Conservation (phyloP, 148 eudicot species). For the Rhododendron henanense region DNA sequence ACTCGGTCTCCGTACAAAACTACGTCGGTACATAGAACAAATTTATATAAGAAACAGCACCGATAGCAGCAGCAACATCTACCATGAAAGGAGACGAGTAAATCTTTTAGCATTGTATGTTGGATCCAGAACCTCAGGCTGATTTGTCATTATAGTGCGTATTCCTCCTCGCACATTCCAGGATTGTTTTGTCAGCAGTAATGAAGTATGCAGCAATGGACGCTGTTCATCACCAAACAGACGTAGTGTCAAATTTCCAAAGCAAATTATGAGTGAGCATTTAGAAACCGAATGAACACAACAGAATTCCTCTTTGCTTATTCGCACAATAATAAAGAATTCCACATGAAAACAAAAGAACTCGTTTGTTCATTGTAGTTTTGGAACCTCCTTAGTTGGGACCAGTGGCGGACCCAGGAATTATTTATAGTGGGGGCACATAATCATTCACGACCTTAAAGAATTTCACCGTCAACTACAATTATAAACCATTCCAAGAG, state of each 20-base stretch:
- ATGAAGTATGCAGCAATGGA: conserved; percentile 78
- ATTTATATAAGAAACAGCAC: background rate
- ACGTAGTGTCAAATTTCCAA: background rate
- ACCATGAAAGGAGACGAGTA: background rate
- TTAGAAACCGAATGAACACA: background rate
- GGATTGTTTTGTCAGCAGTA: conserved; percentile 73
- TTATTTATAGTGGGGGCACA: no score
- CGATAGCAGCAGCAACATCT: background rate
- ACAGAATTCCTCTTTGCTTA: background rate
- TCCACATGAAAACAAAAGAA: background rate
- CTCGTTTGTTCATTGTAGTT: background rate
- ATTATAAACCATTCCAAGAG: no score
- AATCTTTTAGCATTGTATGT: background rate
- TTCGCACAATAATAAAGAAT: background rate
- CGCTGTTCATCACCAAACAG: conserved; percentile 33
- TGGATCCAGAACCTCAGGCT: conserved; percentile 14
- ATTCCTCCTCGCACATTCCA: conserved; percentile 71
- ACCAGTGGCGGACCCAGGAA: background rate
- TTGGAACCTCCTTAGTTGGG: background rate
- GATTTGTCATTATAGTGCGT: conserved; percentile 35
- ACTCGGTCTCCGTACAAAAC: background rate
- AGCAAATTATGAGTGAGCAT: background rate
- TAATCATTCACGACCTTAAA: no score
- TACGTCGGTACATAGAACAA: background rate
- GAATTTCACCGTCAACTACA: no score